Conservation (phyloP, 805 yeast species). For the Saccharomyces kudriavzevii region DNA sequence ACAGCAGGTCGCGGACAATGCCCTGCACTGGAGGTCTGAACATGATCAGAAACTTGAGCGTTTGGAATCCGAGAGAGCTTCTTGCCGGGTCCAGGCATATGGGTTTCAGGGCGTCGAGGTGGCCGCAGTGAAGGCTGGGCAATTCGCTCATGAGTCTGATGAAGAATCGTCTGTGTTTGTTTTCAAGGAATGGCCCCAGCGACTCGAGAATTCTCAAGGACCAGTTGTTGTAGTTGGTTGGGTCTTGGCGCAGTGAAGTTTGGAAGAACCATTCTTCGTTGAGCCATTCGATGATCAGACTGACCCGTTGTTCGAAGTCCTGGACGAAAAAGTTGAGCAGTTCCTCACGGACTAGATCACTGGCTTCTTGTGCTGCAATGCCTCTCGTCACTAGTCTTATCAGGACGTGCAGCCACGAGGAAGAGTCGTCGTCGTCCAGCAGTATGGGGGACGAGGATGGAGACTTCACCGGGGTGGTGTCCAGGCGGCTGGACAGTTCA, state of each 20-base stretch:
- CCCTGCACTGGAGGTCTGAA: slow-evolving; percentile 77
- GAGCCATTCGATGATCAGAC: slow-evolving; percentile 80
- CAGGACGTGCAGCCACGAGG: slow-evolving; percentile 69
- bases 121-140: slow-evolving; percentile 59
- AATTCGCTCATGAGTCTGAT: slow-evolving; percentile 80
- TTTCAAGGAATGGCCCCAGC: slow-evolving; percentile 76
- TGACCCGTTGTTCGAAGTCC: slow-evolving; percentile 64
- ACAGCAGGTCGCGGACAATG: slow-evolving; percentile 25
- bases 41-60: slow-evolving; percentile 77
- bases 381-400: slow-evolving; percentile 83
- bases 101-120: slow-evolving; percentile 60
- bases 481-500: neutral
- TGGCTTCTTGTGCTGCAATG: slow-evolving; percentile 39
- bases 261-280: slow-evolving; percentile 90
- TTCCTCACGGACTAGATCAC: slow-evolving; percentile 59
- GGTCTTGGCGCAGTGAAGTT: slow-evolving; percentile 26
- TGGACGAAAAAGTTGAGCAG: slow-evolving; percentile 65
- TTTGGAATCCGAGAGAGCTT: slow-evolving; percentile 68
- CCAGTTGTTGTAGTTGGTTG: slow-evolving; percentile 57
- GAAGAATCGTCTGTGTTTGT: slow-evolving; percentile 69
- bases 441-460: neutral
- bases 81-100: slow-evolving; percentile 82
- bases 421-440: slow-evolving; percentile 51
- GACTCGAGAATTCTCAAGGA: slow-evolving; percentile 65
- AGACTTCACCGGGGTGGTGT: neutral